Evolutionary conservation across 306 rosid species (phyloP).

Genomic region (Pachyrhizus erosus): DNA sequence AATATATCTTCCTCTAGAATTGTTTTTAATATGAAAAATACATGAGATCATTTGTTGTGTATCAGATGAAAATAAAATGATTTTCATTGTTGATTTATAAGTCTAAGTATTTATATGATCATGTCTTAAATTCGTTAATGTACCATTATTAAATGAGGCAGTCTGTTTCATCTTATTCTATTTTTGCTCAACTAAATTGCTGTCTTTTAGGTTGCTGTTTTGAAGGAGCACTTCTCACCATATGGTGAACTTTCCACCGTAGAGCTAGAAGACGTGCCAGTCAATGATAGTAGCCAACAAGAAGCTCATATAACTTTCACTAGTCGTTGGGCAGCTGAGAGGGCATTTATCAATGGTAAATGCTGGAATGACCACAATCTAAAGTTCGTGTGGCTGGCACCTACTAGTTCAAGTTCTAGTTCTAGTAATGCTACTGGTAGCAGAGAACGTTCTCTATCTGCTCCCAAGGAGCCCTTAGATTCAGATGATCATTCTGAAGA

Average conservation of each 20-base stretch:
- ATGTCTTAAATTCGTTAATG: not conserved
- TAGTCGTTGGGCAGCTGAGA: conserved; percentile 78
- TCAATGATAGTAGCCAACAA: conserved; percentile 48
- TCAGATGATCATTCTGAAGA: conserved; percentile 52
- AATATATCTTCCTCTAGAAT: not conserved
- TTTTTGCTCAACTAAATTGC: conserved; percentile 34
- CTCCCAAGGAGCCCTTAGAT: conserved; percentile 51
- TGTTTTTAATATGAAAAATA: not conserved
- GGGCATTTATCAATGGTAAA: conserved; percentile 71
- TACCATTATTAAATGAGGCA: conserved; percentile 11
- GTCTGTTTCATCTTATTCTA: not conserved
- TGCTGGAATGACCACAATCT: conserved; percentile 77
- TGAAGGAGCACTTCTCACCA: conserved; percentile 81
- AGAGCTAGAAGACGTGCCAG: conserved; percentile 63
- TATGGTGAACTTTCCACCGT: conserved; percentile 68
- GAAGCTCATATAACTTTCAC: conserved; percentile 62
- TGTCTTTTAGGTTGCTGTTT: conserved; percentile 60
- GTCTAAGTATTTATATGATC: conserved; percentile 10
- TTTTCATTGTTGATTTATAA: conserved; percentile 16
- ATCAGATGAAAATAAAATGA: not conserved
- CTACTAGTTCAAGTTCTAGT: conserved; percentile 29
- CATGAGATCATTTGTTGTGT: not conserved
- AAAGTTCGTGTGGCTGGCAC: conserved; percentile 69
- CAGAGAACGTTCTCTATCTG: conserved; percentile 60
- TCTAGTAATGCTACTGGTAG: conserved; percentile 52